Evolutionary conservation across 2,329 filamentous ascomycete genomes (phyloP), one percentile per base, ranked within the genome.

Genomic region (Alternaria brassicae): DNA sequence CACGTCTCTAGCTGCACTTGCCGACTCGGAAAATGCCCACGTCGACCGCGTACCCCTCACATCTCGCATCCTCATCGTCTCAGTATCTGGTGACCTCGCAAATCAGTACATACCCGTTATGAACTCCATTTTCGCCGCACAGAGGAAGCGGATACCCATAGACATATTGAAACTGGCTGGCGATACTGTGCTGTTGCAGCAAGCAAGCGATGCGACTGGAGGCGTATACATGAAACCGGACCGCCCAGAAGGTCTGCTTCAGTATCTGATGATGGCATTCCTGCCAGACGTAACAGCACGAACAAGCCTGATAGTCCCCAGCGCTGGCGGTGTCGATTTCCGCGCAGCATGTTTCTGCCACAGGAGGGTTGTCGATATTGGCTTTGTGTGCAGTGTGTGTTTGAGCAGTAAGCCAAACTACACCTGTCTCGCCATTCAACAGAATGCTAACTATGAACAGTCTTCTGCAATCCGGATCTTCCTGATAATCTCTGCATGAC

Each of bases 301-400:
- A 9, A 78, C 84, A 44, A 85, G 89, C 58, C 81, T 99, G 40
- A 85, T 97, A 40, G 82, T 90, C 4, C 93, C 95, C 0, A 92
- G 91, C 7, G 89, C 92, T 36, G 91, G 93, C 56, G 89, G 90
- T 42, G 93, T 99, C 41, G 96, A 99, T 79, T 99, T 99, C 77
- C 88, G 95, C 41, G 94, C 96, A n/a, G 95, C 95, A 3, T 99
- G 95, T 76, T 99, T 99, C 81, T 99, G 95, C 76, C 95, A 99
- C 79, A 86, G 94, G 50, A 88, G 87, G 34, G 92, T 98, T 19
- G 90, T 99, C 41, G 92, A 97, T 78, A 88, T 93, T 1, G 95
- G 93, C 8, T 99, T 92, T 75, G 94, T 99, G 36, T 99, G 95
- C 82, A 96, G 92, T 61, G 93, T 99, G 68, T 99, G 95, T 74